Conservation (phyloP, 2,329 filamentous ascomycete genomes). For the Diaporthe destruens region DNA sequence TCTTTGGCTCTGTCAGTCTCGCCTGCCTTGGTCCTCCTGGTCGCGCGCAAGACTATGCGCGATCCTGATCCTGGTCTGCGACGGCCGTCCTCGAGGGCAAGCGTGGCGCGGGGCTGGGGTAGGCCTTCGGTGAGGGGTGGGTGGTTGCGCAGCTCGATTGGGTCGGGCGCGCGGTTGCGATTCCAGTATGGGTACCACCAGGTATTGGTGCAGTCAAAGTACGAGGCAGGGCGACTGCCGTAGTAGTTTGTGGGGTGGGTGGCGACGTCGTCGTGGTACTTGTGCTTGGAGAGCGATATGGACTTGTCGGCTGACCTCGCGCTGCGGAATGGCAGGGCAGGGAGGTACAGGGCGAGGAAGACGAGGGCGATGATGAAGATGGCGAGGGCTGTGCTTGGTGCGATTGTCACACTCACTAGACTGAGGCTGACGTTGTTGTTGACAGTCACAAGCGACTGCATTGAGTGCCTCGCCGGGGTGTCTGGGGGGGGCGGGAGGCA, state of each 20-base stretch:
- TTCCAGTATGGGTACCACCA: constrained; percentile 37
- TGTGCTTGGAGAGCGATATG: constrained; percentile 31
- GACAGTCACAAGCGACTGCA: constrained; percentile 71
- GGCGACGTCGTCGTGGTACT: constrained; percentile 22
- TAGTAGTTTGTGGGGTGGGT: not conserved
- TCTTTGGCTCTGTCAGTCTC: constrained; percentile 43
- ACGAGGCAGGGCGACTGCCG: constrained; percentile 30
- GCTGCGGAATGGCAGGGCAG: constrained; percentile 45
- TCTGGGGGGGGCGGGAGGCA: not conserved
- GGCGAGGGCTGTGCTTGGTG: constrained; percentile 69
- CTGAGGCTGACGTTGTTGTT: constrained; percentile 73
- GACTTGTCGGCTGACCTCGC: constrained; percentile 32
- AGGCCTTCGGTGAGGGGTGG: constrained; percentile 42
- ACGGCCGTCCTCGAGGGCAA: constrained; percentile 30
- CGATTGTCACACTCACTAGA: constrained; percentile 69
- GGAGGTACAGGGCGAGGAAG: constrained; percentile 64
- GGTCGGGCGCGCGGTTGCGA: constrained; percentile 37
- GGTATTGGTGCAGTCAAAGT: constrained; percentile 34
- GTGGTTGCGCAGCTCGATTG: constrained; percentile 43
- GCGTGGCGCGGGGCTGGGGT: constrained; percentile 40
- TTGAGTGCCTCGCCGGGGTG: constrained; percentile 50
- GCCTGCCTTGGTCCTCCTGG: constrained; percentile 38
- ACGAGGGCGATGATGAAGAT: constrained; percentile 62
- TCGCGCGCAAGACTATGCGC: constrained; percentile 42
- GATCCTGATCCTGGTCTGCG: constrained; percentile 35